Evolutionary conservation across 2,329 filamentous ascomycete species (phyloP).

Genomic region (Fonsecaea pugnacius): DNA sequence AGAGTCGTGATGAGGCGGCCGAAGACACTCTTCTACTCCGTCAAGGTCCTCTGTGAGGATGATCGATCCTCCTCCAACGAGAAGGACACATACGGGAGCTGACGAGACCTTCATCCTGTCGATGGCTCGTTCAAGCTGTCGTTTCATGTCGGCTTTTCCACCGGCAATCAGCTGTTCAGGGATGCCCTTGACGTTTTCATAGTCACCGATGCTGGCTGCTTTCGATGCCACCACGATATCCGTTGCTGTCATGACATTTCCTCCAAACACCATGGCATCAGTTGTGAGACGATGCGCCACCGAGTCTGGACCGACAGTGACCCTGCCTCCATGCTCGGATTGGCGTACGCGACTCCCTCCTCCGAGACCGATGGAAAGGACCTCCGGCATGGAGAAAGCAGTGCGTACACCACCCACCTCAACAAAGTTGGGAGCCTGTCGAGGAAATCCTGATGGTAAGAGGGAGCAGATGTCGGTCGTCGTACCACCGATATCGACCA

Average conservation of each 20-base stretch:
- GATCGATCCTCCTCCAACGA: constrained; percentile 64
- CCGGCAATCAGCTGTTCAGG: constrained; percentile 44
- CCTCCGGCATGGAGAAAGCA: constrained; percentile 63
- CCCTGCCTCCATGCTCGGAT: constrained; percentile 37
- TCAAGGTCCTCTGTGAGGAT: constrained; percentile 54
- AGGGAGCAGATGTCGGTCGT: constrained; percentile 65
- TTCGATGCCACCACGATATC: constrained; percentile 55
- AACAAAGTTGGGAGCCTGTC: constrained; percentile 63
- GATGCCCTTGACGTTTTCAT: constrained; percentile 34
- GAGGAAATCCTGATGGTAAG: constrained; percentile 62
- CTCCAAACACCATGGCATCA: constrained; percentile 60
- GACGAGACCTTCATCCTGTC: constrained; percentile 63
- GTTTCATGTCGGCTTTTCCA: constrained; percentile 48
- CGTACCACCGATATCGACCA: constrained; percentile 65
- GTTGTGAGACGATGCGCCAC: constrained; percentile 58
- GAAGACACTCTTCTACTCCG: constrained; percentile 56
- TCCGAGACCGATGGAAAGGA: constrained; percentile 61
- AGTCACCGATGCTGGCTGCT: constrained; percentile 37
- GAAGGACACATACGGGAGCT: constrained; percentile 54
- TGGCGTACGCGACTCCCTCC: constrained; percentile 55
- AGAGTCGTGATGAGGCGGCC: constrained; percentile 57
- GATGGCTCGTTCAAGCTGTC: constrained; percentile 57
- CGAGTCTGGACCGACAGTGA: constrained; percentile 61
- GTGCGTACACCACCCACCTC: constrained; percentile 64
- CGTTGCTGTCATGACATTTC: constrained; percentile 57